These are phyloP conservation scores for Nicotiana knightiana DNA, from an alignment of 257 asterid genomes.

Conservation along the genomic window DNA sequence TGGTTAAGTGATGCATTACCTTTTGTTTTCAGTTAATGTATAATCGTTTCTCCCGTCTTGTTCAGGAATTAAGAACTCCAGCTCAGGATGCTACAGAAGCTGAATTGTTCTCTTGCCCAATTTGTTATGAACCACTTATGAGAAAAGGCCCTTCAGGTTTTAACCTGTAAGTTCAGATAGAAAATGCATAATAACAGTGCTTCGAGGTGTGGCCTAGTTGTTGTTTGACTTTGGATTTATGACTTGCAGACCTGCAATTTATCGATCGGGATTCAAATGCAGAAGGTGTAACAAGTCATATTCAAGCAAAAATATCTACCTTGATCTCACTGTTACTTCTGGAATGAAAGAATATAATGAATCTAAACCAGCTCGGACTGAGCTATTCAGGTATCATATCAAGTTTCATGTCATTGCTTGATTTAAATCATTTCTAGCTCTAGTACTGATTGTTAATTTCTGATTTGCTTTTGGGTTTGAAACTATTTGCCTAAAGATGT, in stretches of 20 bases:
- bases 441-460: not conserved
- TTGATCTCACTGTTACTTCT: conserved; percentile 89
- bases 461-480: not conserved
- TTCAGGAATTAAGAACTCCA: conserved; percentile 47
- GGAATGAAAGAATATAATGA: conserved; percentile 81
- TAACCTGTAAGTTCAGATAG: conserved; percentile 57
- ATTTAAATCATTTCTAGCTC: not conserved
- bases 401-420: not conserved
- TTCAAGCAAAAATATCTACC: conserved; percentile 80
- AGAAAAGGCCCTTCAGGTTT: conserved; percentile 95
- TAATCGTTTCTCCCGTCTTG: not conserved
- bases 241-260: conserved; percentile 75
- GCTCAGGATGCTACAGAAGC: conserved; percentile 29
- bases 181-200: not conserved
- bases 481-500: not conserved
- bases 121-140: conserved; percentile 76
- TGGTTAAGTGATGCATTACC: not conserved
- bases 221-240: conserved; percentile 8
- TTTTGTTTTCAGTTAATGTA: not conserved
- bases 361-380: conserved; percentile 73
- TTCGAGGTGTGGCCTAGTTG: not conserved
- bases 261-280: conserved; percentile 90
- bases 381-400: conserved; percentile 67
- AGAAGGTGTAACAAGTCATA: conserved; percentile 71
- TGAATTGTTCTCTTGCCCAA: conserved; percentile 84